Base-by-base conservation (phyloP, 2,329 filamentous ascomycete genomes). In the Myriosclerotinia curreyana region DNA sequence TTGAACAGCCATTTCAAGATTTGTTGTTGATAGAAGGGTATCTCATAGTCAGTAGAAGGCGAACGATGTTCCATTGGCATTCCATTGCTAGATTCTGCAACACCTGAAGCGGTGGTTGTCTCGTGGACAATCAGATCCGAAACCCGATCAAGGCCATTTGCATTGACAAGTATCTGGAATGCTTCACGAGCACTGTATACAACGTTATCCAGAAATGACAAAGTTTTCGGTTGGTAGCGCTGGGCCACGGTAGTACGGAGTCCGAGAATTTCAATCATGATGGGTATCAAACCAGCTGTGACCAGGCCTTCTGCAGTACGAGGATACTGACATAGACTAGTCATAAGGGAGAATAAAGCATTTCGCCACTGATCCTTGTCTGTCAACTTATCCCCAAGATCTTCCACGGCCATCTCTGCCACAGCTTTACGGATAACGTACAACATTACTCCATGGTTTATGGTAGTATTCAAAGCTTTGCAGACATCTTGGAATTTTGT, bases 1-100 rank as follows among this genome's bases (percentile, higher is more conserved):
- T 96, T 97, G 76, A 99, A 89, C 52, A 97, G 81, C 86, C 91
- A 96, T 73, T 96, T 93, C 38, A 99, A 81, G 22, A 92, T 94
- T 75, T 96, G 92, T 74, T 98, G 95, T 70, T 96, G 90, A 74
- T 92, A 92, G 75, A 92, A 97, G 0, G 93, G 92, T 61, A 98
- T 92, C 71, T 92, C 85, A 74, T 97, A 99, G 77, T 99, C 96
- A 52, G 96, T 92, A 34, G 90, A 84, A 64, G 89, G 87, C 12
- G 92, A 96, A 71, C 86, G 87, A 76, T 90, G 92, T 59, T 87
- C 80, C 14, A 81, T 76, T 8, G 86, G 84, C 67, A 95, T 92
- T 15, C 92, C 91, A 64, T 86, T 80, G n/a, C 88, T 89, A 60
- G 81, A 79, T 48, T 84, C 80, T n/a, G 86, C 86, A 55, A 87